A percentile compares a stretch with the other conserved stretches of the same genome.
phyloP scores from a whole-genome alignment of 2,329 filamentous ascomycete genomes.

The Escovopsis sp. region DNA sequence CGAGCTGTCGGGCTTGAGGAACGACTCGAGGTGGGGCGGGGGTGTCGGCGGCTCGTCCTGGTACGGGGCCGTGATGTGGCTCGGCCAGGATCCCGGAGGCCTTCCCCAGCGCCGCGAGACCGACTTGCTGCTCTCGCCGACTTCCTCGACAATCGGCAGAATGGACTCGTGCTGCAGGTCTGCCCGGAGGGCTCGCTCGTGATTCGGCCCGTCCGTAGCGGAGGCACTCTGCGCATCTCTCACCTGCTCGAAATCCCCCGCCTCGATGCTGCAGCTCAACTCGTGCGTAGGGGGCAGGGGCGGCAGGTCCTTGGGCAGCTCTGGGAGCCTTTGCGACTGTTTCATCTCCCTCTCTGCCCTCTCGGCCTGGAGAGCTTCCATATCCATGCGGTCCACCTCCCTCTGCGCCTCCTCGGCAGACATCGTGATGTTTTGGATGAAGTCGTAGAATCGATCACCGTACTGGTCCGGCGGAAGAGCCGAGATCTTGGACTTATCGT shows the following conservation, averaged over 20 bases:
- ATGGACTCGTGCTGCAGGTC: conserved; percentile 41
- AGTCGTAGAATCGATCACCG: conserved; percentile 84
- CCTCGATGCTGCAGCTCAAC: conserved; percentile 25
- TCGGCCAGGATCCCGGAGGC: conserved; percentile 20
- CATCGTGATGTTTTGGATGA: conserved; percentile 83
- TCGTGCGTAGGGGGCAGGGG: conserved; percentile 25
- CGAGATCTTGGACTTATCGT: conserved; percentile 76
- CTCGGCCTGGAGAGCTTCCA: conserved; percentile 34
- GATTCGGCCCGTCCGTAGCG: conserved; percentile 29
- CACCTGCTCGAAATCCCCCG: conserved; percentile 19
- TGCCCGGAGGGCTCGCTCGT: conserved; percentile 43
- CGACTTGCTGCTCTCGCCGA: conserved; percentile 53
- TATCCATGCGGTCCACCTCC: conserved; percentile 45
- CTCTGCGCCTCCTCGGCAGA: conserved; percentile 69
- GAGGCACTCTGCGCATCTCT: no score
- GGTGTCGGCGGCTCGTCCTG: conserved; percentile 23
- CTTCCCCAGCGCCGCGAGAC: conserved; percentile 26
- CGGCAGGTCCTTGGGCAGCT: conserved; percentile 31
- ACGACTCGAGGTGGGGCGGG: conserved; percentile 16
- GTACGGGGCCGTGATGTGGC: conserved; percentile 31
- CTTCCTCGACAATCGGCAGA: conserved; percentile 80
- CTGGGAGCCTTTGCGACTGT: conserved; percentile 28
- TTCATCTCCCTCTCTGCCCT: conserved; percentile 15
- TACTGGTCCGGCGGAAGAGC: conserved; percentile 83
- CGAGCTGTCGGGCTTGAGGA: conserved; percentile 29